Evolutionary conservation across 768 basidiomycete genomes (phyloP), one percentile per base, ranked within the genome.

Genomic region (Strobilomyces confusus): DNA sequence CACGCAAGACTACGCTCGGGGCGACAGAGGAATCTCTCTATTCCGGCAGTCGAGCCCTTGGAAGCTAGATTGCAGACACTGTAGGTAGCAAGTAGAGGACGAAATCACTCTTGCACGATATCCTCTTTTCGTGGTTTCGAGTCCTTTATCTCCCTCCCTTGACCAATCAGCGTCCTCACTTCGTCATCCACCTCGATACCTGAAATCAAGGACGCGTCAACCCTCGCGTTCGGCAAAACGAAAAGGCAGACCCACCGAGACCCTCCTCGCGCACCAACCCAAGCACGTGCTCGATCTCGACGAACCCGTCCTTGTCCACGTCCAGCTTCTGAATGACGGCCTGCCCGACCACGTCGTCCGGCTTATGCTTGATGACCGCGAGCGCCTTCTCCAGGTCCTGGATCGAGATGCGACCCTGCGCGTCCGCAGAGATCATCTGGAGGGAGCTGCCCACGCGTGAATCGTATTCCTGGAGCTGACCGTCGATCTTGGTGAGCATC

Each of bases 401-500:
- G 5, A 93, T 83, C 11, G 91, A 86, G 64, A 99, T 94, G 48
- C 89, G 81, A 46, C 97, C 97, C 62, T 92, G 88, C 0, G 87
- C 78, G 61, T 91, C 89, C 25, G 86, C 83, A 53, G 86, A 87
- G 58, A 93, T 92, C 79, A 91, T 83, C 70, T 93, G 89, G 48
- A 93, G 76, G 30, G 89, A 89, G 58, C 76, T 84, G 38, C 89
- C 91, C 30, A 95, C 91, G 54, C 89, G 87, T 40, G 77, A 76
- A 69, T 99, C 97, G 72, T 98, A 98, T 55, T 86, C 92, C 62
- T 90, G 82, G 14, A 98, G 80, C 67, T 98, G 97, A 32, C 77
- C 69, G 73, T 98, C 95, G 68, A 99, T 87, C 77, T 97, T 95
- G 60, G 86, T 92, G 44, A 99, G 80, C 93, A 98, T 98, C 22